A percentile compares a stretch with the other conserved stretches of the same genome.
phyloP scores from a whole-genome alignment of 2,329 filamentous ascomycete genomes.

The Aureobasidium sp. region DNA sequence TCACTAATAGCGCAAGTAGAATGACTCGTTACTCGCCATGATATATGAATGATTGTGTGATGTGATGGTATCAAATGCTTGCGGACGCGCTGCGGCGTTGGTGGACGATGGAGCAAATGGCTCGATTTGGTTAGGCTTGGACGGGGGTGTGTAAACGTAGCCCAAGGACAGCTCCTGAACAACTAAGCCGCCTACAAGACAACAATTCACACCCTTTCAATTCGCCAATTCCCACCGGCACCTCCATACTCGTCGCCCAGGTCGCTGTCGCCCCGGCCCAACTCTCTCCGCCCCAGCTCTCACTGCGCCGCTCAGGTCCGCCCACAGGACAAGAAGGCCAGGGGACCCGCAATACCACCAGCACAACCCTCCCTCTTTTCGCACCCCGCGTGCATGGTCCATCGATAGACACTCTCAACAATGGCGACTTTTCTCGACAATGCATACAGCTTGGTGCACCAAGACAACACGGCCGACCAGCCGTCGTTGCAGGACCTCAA shows the following conservation, averaged over 20 bases:
- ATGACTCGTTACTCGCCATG: constrained; percentile 71
- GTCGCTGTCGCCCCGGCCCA: neutral
- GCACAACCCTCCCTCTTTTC: neutral
- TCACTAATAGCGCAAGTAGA: constrained; percentile 97
- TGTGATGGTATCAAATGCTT: neutral
- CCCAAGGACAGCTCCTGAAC: constrained; percentile 9
- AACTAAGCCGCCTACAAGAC: neutral
- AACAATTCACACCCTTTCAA: neutral
- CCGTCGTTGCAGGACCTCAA: constrained; percentile 86
- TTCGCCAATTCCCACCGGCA: neutral
- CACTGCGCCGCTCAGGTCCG: neutral
- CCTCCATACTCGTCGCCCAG: neutral
- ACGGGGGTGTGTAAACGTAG: constrained; percentile 6
- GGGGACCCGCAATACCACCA: neutral
- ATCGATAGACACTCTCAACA: constrained; percentile 34
- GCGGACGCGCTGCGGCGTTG: neutral
- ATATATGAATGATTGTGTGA: neutral
- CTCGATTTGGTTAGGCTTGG: neutral
- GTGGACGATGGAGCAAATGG: constrained; percentile 4
- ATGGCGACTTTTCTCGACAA: constrained; percentile 96
- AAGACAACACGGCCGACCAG: constrained; percentile 93
- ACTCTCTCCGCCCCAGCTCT: neutral
- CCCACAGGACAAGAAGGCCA: neutral
- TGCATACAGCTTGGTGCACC: constrained; percentile 92
- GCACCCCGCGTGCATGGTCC: constrained; percentile 11